Conservation (phyloP, 2,329 filamentous ascomycete genomes). For the Huntiella moniliformis region DNA sequence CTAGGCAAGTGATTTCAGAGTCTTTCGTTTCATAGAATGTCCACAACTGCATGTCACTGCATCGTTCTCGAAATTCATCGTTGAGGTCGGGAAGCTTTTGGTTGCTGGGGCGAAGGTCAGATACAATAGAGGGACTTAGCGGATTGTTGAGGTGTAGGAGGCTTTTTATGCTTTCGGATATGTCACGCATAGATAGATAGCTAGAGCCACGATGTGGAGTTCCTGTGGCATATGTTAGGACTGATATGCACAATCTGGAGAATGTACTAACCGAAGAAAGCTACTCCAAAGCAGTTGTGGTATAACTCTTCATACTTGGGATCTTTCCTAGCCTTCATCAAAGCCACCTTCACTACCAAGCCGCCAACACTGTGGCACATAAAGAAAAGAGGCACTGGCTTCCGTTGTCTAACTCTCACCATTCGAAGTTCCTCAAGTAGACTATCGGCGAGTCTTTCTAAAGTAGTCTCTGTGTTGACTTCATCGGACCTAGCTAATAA, state of each 20-base stretch:
- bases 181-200: constrained; percentile 38
- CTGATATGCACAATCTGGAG: background rate
- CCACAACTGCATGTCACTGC: constrained; percentile 41
- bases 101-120: constrained; percentile 32
- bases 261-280: constrained; percentile 33
- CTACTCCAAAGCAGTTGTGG: constrained; percentile 39
- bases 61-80: constrained; percentile 35
- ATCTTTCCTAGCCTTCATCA: constrained; percentile 27
- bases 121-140: constrained; percentile 30
- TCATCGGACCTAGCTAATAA: constrained; percentile 32
- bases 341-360: constrained; percentile 36
- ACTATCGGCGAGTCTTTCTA: constrained; percentile 27
- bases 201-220: constrained; percentile 45
- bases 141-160: constrained; percentile 32
- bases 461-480: constrained; percentile 22
- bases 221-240: constrained; percentile 18
- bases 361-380: constrained; percentile 43
- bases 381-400: constrained; percentile 31
- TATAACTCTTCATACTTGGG: constrained; percentile 25
- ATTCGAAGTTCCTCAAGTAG: constrained; percentile 25
- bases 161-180: constrained; percentile 33
- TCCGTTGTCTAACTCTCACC: constrained; percentile 19
- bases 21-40: constrained; percentile 45
- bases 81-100: constrained; percentile 29
- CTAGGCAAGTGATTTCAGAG: constrained; percentile 10